phyloP scores from a whole-genome alignment of 1,139 yeast genomes.

The Candida frijolesensis region DNA sequence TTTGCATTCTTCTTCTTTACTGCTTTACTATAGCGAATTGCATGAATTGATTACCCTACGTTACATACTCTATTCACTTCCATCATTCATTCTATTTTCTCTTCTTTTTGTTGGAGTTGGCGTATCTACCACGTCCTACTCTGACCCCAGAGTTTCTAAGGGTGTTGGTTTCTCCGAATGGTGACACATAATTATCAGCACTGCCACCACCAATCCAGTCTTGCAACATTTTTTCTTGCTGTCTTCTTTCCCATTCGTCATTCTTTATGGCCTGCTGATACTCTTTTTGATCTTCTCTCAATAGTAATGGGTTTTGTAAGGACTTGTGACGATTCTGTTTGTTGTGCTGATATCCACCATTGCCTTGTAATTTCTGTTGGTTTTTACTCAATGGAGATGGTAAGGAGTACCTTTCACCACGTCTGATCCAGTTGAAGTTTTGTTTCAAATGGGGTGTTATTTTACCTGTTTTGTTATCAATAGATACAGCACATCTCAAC shows the following conservation, averaged over 20 bases:
- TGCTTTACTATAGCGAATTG: too few relatives aligned
- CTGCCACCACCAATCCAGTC: conserved; percentile 95
- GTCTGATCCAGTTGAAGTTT: conserved; percentile 90
- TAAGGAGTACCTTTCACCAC: conserved; percentile 81
- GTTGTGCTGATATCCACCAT: conserved; percentile 72
- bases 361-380: conserved; percentile 62
- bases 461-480: conserved; percentile 77
- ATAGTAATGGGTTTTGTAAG: conserved; percentile 54
- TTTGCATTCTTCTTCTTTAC: too few relatives aligned
- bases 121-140: conserved; percentile 82
- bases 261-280: conserved; percentile 85
- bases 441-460: conserved; percentile 88
- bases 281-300: conserved; percentile 93
- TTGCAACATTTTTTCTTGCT: conserved; percentile 80
- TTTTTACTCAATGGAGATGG: conserved; percentile 73
- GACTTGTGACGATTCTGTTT: conserved; percentile 59
- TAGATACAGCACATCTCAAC: conserved; percentile 86
- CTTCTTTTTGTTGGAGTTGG: conserved; percentile 60
- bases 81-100: conserved; percentile 23
- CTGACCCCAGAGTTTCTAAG: conserved; percentile 68
- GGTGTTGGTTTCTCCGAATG: conserved; percentile 71
- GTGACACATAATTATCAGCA: conserved; percentile 89
- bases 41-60: not conserved
- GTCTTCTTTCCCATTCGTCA: conserved; percentile 84
- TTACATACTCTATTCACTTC: not conserved